These are phyloP conservation scores for Aspergillus aculeatus DNA, from an alignment of 2,329 filamentous ascomycete species.

Conservation along the genomic window DNA sequence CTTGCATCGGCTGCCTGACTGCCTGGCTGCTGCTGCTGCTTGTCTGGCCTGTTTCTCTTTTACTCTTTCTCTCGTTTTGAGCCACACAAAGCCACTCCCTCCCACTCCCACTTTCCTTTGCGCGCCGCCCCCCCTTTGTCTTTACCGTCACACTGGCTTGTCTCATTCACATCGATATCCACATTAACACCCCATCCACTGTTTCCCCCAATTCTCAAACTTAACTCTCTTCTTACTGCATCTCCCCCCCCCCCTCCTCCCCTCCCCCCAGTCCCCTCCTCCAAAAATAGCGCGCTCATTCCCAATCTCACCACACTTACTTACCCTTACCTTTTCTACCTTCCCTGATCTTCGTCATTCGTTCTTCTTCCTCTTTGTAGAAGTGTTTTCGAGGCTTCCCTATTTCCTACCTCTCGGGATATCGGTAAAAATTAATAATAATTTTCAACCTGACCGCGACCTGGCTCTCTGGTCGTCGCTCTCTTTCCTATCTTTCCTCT, in stretches of 20 bases:
- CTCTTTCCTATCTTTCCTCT: not conserved
- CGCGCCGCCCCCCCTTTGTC: not conserved
- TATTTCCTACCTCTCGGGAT: conserved; percentile 5
- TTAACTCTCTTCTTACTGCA: not conserved
- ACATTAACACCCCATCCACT: not conserved
- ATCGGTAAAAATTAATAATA: not conserved
- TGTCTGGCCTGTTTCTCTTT: not conserved
- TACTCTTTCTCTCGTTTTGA: not conserved
- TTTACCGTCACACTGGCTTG: not conserved
- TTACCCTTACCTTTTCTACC: not conserved
- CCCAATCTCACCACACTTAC: conserved; percentile 6
- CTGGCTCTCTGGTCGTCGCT: not conserved
- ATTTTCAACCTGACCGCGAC: not conserved
- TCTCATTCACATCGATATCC: not conserved
- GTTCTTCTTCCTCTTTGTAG: not conserved
- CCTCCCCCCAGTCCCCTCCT: conserved; percentile 4
- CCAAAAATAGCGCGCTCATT: conserved; percentile 12
- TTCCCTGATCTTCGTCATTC: conserved; percentile 6
- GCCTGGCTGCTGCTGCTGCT: not conserved
- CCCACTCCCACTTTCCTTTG: too few relatives aligned
- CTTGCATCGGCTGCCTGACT: not conserved
- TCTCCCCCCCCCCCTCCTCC: not conserved
- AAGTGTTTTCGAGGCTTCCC: not conserved
- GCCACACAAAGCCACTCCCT: not conserved
- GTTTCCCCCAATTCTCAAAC: not conserved